Evolutionary conservation across 371 early-diverging fungal genomes (phyloP).

Genomic region (Syncephalastrum contaminatum): DNA sequence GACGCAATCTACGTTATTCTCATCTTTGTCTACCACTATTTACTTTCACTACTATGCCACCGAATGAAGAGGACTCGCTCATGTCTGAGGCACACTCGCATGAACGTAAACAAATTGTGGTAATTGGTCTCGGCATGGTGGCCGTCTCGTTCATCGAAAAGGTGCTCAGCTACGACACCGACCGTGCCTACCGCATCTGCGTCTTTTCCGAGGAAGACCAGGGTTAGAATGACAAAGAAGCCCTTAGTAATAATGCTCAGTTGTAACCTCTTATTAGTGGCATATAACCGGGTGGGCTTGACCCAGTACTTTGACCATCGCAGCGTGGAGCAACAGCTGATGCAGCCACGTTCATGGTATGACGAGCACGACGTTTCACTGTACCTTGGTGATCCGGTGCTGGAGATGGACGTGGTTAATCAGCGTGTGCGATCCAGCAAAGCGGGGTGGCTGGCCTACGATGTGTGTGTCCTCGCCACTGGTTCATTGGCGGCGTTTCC

Average conservation of each 20-base stretch:
- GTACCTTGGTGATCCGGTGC: conserved; percentile 43
- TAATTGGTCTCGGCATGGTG: conserved; percentile 69
- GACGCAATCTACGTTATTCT: too few relatives aligned
- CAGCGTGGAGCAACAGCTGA: conserved; percentile 39
- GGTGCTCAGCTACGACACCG: conserved; percentile 48
- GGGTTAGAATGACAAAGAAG: conserved; percentile 25
- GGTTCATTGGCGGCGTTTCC: conserved; percentile 63
- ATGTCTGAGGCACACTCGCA: background rate
- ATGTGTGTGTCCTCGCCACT: conserved; percentile 61
- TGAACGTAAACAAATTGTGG: conserved; percentile 33
- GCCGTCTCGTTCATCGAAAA: conserved; percentile 66
- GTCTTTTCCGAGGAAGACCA: conserved; percentile 60
- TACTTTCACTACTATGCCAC: conserved; percentile 12
- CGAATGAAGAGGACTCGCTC: conserved; percentile 15
- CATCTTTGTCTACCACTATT: conserved; percentile 1
- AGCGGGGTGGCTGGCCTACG: conserved; percentile 41
- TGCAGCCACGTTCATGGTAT: conserved; percentile 56
- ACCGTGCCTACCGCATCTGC: conserved; percentile 37
- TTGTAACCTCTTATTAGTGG: conserved; percentile 23
- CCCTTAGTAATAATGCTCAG: too few relatives aligned
- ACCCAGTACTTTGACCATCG: conserved; percentile 66
- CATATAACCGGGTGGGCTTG: conserved; percentile 62
- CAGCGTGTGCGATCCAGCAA: conserved; percentile 34
- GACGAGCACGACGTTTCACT: conserved; percentile 40
- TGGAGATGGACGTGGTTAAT: conserved; percentile 34